Evolutionary conservation across 1,139 yeast species (phyloP).

Genomic region (Pichia sp.): DNA sequence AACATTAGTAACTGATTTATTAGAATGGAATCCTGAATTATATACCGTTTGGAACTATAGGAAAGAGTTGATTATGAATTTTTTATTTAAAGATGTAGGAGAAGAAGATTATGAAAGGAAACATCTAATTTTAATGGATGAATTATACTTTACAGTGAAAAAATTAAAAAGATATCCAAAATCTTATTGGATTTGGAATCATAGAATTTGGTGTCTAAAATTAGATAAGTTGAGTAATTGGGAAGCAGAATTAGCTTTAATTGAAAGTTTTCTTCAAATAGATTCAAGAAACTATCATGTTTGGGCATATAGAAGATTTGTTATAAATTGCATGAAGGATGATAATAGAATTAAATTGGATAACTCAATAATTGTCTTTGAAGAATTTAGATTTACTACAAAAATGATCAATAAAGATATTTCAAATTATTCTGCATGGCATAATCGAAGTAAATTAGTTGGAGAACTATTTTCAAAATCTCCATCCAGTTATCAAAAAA

Average conservation of each 20-base stretch:
- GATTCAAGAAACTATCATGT: conserved; percentile 91
- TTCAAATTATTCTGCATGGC: conserved; percentile 96
- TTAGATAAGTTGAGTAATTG: conserved; percentile 51
- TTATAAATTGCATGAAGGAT: conserved; percentile 42
- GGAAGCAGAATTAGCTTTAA: conserved; percentile 62
- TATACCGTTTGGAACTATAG: conserved; percentile 90
- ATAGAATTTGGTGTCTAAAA: conserved; percentile 75
- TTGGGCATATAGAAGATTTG: conserved; percentile 86
- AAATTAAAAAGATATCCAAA: conserved; percentile 69
- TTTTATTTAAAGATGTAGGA: conserved; percentile 27
- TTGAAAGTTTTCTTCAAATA: conserved; percentile 56
- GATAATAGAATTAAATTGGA: conserved; percentile 24
- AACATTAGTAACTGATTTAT: conserved; percentile 47
- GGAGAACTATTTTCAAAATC: conserved; percentile 39
- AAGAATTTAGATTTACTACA: conserved; percentile 76
- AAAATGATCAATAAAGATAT: conserved; percentile 72
- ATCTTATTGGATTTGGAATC: conserved; percentile 96
- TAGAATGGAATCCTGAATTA: conserved; percentile 73
- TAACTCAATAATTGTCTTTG: conserved; percentile 21
- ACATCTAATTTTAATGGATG: conserved; percentile 44
- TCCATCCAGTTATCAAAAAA: conserved; percentile 23
- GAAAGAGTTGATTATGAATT: conserved; percentile 52
- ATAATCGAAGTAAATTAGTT: conserved; percentile 70
- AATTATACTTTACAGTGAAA: conserved; percentile 53
- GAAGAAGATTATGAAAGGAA: conserved; percentile 17